Evolutionary conservation across 495 filamentous ascomycete genomes (phyloP), one percentile per base, ranked within the genome.

Genomic region (Aspergillus olivimuriae): DNA sequence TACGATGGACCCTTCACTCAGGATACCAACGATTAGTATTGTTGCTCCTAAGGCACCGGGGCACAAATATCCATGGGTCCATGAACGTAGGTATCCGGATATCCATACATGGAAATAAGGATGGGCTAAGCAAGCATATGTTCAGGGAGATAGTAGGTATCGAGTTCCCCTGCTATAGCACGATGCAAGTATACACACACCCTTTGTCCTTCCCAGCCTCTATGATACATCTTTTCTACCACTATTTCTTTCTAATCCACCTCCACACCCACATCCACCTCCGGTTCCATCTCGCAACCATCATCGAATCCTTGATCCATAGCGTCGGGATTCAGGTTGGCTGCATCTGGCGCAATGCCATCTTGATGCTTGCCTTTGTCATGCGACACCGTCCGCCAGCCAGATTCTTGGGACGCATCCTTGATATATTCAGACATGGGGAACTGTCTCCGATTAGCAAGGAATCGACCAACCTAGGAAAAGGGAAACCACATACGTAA

Each of bases 361-460:
- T 58, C 44, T 39, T 57, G 61, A 17, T 51, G 58, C 48, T 74
- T 69, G 26, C 71, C 68, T 31, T 76, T 78, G 47, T 85, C 81
- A 52, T 89, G 85, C 6, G 82, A 85, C 34, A 87, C 67, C 3
- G 83, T 74, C 37, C 73, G 71, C 86, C 86, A 91, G 22, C 84
- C 85, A 31, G 73, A 75, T 0, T 69, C 65, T 41, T 77, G 69
- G 5, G 68, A 66, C 8, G 70, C 50, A 41, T 91, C 85, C 56
- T 90, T 89, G 56, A 84, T 75, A 61, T 87, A 89, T 62, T 94
- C 88, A 59, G 87, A 84, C 46, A 86, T 91, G 9, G 88, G 87
- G 76, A 94, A 94, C 68, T 72, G 38, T n/a, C 1, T 18, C 7
- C n/a, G 24, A n/a, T 38, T 31, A 43, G 46, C 40, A 19, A 28